Conservation (phyloP, 164 flowering plant species). For the Vitis cinerea region DNA sequence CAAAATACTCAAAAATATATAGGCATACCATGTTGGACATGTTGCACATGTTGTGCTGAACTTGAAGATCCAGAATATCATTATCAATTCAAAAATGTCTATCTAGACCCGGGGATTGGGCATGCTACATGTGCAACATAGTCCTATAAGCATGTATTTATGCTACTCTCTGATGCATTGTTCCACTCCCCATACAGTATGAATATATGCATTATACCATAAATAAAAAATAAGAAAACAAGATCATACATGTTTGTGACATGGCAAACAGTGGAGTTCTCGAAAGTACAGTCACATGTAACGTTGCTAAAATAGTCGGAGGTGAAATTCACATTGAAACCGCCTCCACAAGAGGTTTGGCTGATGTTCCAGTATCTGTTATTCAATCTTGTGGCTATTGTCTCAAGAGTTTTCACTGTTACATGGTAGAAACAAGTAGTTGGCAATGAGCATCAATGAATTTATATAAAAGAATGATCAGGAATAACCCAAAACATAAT, state of each 20-base stretch:
- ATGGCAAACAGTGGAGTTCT: constrained; percentile 34
- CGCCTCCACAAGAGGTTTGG: constrained; percentile 23
- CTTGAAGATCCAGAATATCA: too few relatives aligned
- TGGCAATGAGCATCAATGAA: too few relatives aligned
- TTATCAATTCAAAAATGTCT: too few relatives aligned
- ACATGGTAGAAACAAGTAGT: neutral
- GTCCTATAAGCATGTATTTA: too few relatives aligned
- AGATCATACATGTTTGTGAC: constrained; percentile 32
- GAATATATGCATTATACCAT: neutral
- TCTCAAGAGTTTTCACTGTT: constrained; percentile 30
- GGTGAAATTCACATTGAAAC: constrained; percentile 1
- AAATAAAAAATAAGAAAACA: neutral
- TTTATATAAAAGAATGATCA: neutral
- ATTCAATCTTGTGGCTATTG: constrained; percentile 21
- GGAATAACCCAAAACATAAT: too few relatives aligned
- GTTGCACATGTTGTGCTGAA: too few relatives aligned
- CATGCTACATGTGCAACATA: too few relatives aligned
- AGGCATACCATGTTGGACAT: too few relatives aligned
- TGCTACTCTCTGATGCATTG: too few relatives aligned
- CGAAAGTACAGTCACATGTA: constrained; percentile 40
- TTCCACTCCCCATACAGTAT: too few relatives aligned
- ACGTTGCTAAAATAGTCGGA: constrained; percentile 12
- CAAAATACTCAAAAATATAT: too few relatives aligned
- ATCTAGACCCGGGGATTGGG: too few relatives aligned
- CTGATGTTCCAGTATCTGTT: constrained; percentile 24